Percentiles rank a stretch among this genome's conserved stretches.
phyloP scores from a whole-genome alignment of 495 filamentous ascomycete genomes.

The Penicillium soppii region DNA sequence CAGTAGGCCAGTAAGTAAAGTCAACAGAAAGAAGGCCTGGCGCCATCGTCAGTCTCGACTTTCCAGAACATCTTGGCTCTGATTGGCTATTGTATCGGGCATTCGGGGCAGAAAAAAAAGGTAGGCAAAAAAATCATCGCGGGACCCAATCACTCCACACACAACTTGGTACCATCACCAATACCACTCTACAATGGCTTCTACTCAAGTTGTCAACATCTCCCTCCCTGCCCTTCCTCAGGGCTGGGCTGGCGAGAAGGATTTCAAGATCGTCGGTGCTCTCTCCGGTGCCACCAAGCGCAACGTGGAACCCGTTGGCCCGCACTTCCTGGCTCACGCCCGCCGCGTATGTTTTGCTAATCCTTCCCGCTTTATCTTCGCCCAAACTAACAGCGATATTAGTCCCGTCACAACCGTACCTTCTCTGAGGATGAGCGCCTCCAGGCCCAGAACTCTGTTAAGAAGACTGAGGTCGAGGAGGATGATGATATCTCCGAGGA shows the following conservation, averaged over 20 bases:
- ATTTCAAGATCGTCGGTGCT: slow-evolving; percentile 77
- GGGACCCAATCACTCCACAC: slow-evolving; percentile 18
- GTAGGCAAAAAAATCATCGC: slow-evolving; percentile 22
- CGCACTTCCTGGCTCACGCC: slow-evolving; percentile 96
- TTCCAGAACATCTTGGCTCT: slow-evolving; percentile 26
- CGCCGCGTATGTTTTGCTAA: slow-evolving; percentile 62
- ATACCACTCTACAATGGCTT: slow-evolving; percentile 42
- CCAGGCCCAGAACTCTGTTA: slow-evolving; percentile 88
- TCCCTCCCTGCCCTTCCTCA: slow-evolving; percentile 74
- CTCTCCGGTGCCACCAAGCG: slow-evolving; percentile 72
- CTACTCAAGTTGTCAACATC: slow-evolving; percentile 45
- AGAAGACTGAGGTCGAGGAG: slow-evolving; percentile 93
- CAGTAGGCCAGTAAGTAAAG: too few relatives aligned
- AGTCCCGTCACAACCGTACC: slow-evolving; percentile 91
- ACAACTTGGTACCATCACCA: slow-evolving; percentile 15
- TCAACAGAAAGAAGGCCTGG: slow-evolving; percentile 4
- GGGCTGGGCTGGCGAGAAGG: slow-evolving; percentile 85
- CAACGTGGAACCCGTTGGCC: slow-evolving; percentile 91
- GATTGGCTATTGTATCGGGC: slow-evolving; percentile 35
- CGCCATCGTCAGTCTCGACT: slow-evolving; percentile 3
- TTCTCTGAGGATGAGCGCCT: slow-evolving; percentile 98
- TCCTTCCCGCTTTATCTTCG: neutral
- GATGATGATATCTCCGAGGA: slow-evolving; percentile 86
- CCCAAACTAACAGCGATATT: slow-evolving; percentile 23
- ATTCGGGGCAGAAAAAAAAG: slow-evolving; percentile 37